phyloP scores from a whole-genome alignment of 2,329 filamentous ascomycete species.

The Hymenoscyphus occultus region DNA sequence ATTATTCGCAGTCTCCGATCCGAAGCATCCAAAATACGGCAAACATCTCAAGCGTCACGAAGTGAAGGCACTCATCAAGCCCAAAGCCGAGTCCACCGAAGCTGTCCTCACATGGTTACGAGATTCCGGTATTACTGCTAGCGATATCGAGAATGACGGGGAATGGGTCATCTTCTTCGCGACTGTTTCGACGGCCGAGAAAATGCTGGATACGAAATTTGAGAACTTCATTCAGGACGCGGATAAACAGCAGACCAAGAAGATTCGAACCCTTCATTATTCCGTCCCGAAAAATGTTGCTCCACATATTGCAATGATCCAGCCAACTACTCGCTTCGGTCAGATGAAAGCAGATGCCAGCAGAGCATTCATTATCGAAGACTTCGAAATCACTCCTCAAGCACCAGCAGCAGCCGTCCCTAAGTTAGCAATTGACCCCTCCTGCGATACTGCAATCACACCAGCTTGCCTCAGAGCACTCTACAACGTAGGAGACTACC shows the following conservation, averaged over 20 bases:
- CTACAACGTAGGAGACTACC: constrained; percentile 44
- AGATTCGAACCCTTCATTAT: constrained; percentile 49
- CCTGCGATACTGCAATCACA: constrained; percentile 36
- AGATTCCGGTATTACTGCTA: constrained; percentile 46
- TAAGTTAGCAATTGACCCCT: constrained; percentile 16
- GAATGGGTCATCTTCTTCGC: constrained; percentile 46
- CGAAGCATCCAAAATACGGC: constrained; percentile 51
- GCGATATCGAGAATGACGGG: constrained; percentile 49
- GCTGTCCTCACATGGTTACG: constrained; percentile 54
- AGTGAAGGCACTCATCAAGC: constrained; percentile 51
- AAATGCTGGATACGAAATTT: constrained; percentile 39
- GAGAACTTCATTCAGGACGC: constrained; percentile 37
- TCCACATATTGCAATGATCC: constrained; percentile 41
- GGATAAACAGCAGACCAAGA: constrained; percentile 38
- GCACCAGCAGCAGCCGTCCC: constrained; percentile 26
- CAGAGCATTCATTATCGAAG: constrained; percentile 23
- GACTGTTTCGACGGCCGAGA: constrained; percentile 32
- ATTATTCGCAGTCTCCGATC: constrained; percentile 43
- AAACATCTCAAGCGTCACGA: constrained; percentile 50
- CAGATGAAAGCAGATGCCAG: constrained; percentile 29
- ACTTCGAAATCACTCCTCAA: neutral
- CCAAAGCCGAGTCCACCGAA: constrained; percentile 47
- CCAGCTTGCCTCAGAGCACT: constrained; percentile 36
- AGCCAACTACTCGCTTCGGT: constrained; percentile 51
- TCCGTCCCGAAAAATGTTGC: constrained; percentile 39